Evolutionary conservation across 2,329 filamentous ascomycete species (phyloP), one percentile per base, ranked within the genome.

Genomic region (Xylariaceae sp.): DNA sequence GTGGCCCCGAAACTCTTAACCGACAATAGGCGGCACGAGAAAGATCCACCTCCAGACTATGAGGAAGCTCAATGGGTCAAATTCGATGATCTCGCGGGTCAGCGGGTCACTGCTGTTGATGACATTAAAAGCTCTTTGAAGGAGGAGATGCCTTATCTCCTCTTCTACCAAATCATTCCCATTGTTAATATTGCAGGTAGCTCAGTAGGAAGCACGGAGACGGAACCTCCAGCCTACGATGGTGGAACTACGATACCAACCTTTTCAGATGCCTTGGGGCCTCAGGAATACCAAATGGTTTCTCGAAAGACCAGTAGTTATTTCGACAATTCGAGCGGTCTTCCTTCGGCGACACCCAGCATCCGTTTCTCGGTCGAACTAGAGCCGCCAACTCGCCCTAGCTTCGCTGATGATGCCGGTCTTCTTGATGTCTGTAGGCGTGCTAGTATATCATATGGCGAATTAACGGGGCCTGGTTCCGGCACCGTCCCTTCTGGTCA

Each of bases 151-250:
- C 92, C 94, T 0, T 97, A 97, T 68, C 80, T 97, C 5, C 76
- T 99, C 0, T 97, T 97, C 71, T 99, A 96, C 67, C 92, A 96
- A 70, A 89, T 97, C 41, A 81, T 95, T 32, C 91, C 92, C 0
- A 90, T 95, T 65, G 83, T 89, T 32, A 88, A 91, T 53, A 80
- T 87, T 6, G 74, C 76, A 1, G 67, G 73, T 1, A 72, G 74
- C 9, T 78, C 78, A 4, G 73, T 74, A 0, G 76, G 78, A 5
- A 72, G 72, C 44, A 76, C 72, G 1, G 73, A 76, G 34, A 70
- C 70, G 2, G 76, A 77, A 35, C 83, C 83, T 2, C 83, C 83
- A 1, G 81, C 83, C 1, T 86, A 86, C 61, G 73, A 77, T 47
- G 78, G 81, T 51, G 76, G 76, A 6, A 75, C 75, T 9, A 65